phyloP scores from a whole-genome alignment of 2,329 filamentous ascomycete genomes.

The Curvularia sp. region DNA sequence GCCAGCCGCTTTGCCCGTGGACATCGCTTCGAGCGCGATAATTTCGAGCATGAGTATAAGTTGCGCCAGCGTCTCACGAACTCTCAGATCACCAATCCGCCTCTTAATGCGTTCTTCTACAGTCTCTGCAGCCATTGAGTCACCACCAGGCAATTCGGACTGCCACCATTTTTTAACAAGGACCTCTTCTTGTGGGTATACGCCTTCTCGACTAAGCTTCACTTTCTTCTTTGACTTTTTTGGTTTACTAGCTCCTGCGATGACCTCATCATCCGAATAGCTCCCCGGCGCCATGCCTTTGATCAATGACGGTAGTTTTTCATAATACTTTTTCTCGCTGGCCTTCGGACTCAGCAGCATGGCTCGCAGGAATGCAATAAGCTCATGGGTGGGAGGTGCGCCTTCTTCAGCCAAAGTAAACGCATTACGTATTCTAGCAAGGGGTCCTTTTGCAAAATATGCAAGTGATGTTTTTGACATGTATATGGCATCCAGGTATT shows the following conservation, averaged over 20 bases:
- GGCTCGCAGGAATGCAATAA: slow-evolving; percentile 72
- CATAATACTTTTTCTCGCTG: slow-evolving; percentile 82
- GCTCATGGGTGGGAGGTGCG: slow-evolving; percentile 66
- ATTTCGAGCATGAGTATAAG: slow-evolving; percentile 82
- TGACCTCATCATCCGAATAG: slow-evolving; percentile 54
- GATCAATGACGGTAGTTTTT: slow-evolving; percentile 70
- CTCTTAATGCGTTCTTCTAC: slow-evolving; percentile 64
- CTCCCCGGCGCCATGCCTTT: slow-evolving; percentile 61
- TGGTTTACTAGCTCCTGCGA: slow-evolving; percentile 39
- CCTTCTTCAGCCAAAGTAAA: slow-evolving; percentile 70
- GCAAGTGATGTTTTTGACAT: slow-evolving; percentile 73
- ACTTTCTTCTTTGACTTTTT: slow-evolving; percentile 56
- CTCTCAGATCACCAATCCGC: slow-evolving; percentile 70
- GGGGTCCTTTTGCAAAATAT: slow-evolving; percentile 83
- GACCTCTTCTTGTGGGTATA: slow-evolving; percentile 72
- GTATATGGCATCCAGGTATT: slow-evolving; percentile 58
- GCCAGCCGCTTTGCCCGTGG: slow-evolving; percentile 44
- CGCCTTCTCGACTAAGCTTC: slow-evolving; percentile 69
- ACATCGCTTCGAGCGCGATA: slow-evolving; percentile 68
- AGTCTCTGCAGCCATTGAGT: slow-evolving; percentile 42
- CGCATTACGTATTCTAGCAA: slow-evolving; percentile 75
- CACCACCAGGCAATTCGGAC: slow-evolving; percentile 51
- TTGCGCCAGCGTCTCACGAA: slow-evolving; percentile 80
- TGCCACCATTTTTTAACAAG: slow-evolving; percentile 76
- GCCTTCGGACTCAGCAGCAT: slow-evolving; percentile 71